These are phyloP conservation scores for Trichosporon faecale DNA, from an alignment of 1,284 basidiomycete genomes.

Conservation along the genomic window DNA sequence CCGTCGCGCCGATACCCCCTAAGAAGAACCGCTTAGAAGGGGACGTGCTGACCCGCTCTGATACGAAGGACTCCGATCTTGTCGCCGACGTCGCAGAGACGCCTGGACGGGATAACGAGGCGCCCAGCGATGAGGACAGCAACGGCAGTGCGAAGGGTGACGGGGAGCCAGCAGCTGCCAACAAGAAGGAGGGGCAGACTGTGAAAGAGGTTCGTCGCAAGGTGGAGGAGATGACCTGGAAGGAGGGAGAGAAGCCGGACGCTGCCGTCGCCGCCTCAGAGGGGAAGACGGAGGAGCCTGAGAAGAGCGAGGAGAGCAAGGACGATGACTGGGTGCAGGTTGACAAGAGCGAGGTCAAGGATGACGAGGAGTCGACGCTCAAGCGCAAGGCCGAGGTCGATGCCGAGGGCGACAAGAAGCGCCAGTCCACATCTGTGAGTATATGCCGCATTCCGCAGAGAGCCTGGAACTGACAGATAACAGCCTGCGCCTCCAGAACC, in stretches of 20 bases:
- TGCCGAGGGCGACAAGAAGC: slow-evolving; percentile 31
- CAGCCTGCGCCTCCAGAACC: slow-evolving; percentile 10
- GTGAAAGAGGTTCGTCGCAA: slow-evolving; percentile 49
- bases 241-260: slow-evolving; percentile 29
- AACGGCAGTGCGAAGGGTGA: neutral
- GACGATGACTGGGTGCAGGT: slow-evolving; percentile 25
- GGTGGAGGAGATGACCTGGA: slow-evolving; percentile 45
- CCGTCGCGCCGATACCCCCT: slow-evolving; percentile 28
- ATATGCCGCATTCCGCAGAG: neutral
- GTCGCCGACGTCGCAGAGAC: slow-evolving; percentile 9
- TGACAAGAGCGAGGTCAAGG: slow-evolving; percentile 24
- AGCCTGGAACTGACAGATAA: neutral
- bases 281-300: slow-evolving; percentile 15
- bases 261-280: slow-evolving; percentile 1
- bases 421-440: slow-evolving; percentile 26
- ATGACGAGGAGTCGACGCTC: slow-evolving; percentile 26
- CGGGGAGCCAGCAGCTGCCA: neutral
- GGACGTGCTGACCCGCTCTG: slow-evolving; percentile 13
- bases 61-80: slow-evolving; percentile 9
- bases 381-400: slow-evolving; percentile 44
- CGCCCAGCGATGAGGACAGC: slow-evolving; percentile 17
- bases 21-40: slow-evolving; percentile 48
- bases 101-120: neutral
- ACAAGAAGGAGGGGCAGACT: slow-evolving; percentile 25
- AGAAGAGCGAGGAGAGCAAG: slow-evolving; percentile 12